Evolutionary conservation across 2,329 filamentous ascomycete species (phyloP).

Genomic region (Fusarium sp.): DNA sequence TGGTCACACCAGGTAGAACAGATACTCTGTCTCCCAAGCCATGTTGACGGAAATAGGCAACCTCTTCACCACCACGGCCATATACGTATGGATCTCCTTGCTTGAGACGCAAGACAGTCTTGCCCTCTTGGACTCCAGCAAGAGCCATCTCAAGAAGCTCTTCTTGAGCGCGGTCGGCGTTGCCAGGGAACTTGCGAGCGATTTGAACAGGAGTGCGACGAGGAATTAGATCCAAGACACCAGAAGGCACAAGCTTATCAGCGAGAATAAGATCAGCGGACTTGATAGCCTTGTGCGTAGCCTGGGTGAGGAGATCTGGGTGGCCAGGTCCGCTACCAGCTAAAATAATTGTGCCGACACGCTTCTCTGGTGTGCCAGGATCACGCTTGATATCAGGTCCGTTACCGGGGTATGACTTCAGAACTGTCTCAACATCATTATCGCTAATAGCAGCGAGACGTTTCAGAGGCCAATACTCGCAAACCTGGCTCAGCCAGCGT

Average conservation of each 20-base stretch:
- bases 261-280: slow-evolving; percentile 83
- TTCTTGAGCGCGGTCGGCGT: slow-evolving; percentile 92
- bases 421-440: slow-evolving; percentile 79
- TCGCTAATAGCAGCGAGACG: slow-evolving; percentile 84
- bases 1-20: slow-evolving; percentile 92
- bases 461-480: slow-evolving; percentile 96
- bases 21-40: slow-evolving; percentile 74
- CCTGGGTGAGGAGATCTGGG: slow-evolving; percentile 88
- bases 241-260: slow-evolving; percentile 86
- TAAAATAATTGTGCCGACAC: slow-evolving; percentile 80
- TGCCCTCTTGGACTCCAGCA: slow-evolving; percentile 73
- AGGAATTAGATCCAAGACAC: slow-evolving; percentile 89
- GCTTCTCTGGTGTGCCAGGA: slow-evolving; percentile 40
- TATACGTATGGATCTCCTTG: slow-evolving; percentile 98
- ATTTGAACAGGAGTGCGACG: slow-evolving; percentile 91
- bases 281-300: slow-evolving; percentile 81
- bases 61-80: slow-evolving; percentile 93
- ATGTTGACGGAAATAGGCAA: slow-evolving; percentile 80
- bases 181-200: slow-evolving; percentile 96
- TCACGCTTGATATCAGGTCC: slow-evolving; percentile 41
- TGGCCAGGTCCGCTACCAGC: slow-evolving; percentile 94
- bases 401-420: slow-evolving; percentile 75
- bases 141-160: slow-evolving; percentile 87
- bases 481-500: slow-evolving; percentile 94
- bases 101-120: slow-evolving; percentile 89